Evolutionary conservation across 2,329 filamentous ascomycete genomes (phyloP).

Genomic region (Penicillium sp.): DNA sequence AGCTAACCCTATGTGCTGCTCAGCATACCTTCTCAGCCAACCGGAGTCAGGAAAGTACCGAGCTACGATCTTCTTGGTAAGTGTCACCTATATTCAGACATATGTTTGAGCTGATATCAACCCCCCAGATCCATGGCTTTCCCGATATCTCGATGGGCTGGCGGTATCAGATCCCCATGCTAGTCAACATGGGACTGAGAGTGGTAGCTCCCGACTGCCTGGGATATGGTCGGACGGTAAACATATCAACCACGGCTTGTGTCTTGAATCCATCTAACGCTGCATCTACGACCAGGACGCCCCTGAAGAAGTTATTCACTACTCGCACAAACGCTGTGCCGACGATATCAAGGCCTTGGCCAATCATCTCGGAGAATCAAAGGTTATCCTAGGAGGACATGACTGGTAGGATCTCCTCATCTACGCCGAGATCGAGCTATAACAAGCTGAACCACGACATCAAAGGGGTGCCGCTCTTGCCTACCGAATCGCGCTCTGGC

Average conservation of each 20-base stretch:
- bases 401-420: constrained; percentile 57
- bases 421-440: neutral
- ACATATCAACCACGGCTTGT: neutral
- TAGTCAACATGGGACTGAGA: constrained; percentile 66
- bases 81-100: neutral
- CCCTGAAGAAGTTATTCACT: constrained; percentile 57
- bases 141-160: constrained; percentile 80
- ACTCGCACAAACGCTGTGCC: constrained; percentile 66
- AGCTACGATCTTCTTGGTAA: constrained; percentile 53
- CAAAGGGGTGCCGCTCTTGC: constrained; percentile 67
- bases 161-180: constrained; percentile 78
- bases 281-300: constrained; percentile 45
- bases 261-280: constrained; percentile 27
- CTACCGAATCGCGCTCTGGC: constrained; percentile 68
- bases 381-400: constrained; percentile 79
- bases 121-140: constrained; percentile 63
- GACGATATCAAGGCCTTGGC: constrained; percentile 72
- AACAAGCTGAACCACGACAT: neutral
- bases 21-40: constrained; percentile 51
- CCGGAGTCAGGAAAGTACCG: constrained; percentile 43
- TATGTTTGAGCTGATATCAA: neutral
- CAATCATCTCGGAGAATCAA: constrained; percentile 49
- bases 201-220: constrained; percentile 83
- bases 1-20: neutral
- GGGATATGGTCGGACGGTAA: constrained; percentile 72